Evolutionary conservation across 2,329 filamentous ascomycete species (phyloP).

Genomic region (Fusarium proliferatum): DNA sequence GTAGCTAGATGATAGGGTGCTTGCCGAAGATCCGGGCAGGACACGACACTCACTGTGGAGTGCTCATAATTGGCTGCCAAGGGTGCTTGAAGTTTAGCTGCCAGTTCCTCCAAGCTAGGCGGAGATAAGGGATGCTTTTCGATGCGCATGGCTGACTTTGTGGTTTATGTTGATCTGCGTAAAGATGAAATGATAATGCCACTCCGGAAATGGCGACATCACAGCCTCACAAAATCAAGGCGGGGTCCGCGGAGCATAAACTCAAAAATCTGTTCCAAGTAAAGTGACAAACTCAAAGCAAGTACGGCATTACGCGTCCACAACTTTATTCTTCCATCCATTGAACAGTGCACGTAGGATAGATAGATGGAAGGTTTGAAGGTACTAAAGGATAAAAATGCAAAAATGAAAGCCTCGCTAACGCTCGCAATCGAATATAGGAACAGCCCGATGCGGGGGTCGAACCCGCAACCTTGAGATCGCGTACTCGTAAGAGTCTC

Average conservation of each 20-base stretch:
- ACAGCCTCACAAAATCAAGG: neutral
- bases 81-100: constrained; percentile 18
- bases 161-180: neutral
- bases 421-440: constrained; percentile 43
- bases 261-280: neutral
- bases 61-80: neutral
- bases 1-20: neutral
- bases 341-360: accelerated
- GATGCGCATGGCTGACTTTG: neutral
- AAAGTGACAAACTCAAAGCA: neutral
- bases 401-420: constrained; percentile 15
- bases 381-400: accelerated
- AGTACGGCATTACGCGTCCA: neutral
- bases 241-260: neutral
- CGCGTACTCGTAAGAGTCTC: constrained; percentile 67
- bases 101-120: constrained; percentile 40
- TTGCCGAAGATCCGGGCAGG: neutral
- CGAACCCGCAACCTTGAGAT: constrained; percentile 70
- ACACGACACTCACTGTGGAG: neutral
- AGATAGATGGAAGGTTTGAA: accelerated
- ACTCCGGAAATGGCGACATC: neutral
- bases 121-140: constrained; percentile 35
- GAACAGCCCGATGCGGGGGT: constrained; percentile 58
- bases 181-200: neutral
- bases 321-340: neutral